phyloP scores from a whole-genome alignment of 345 rosid species.

The Erysimum cheiranthoides region DNA sequence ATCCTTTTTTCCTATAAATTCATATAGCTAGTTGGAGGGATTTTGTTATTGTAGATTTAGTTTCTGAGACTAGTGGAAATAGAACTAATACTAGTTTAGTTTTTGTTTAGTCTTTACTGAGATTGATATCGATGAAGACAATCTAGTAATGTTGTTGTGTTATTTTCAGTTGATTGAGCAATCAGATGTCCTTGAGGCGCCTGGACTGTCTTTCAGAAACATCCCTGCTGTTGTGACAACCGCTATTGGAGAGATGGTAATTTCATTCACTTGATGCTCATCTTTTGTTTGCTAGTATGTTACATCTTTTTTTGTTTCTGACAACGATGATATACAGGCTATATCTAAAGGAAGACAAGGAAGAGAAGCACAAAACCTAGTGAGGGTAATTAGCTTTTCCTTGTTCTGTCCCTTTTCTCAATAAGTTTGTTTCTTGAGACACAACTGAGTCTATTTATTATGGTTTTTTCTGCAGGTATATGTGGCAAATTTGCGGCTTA shows the following conservation, averaged over 20 bases:
- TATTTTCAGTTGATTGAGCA: slow-evolving; percentile 68
- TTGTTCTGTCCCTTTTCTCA: neutral
- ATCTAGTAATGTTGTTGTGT: slow-evolving; percentile 5
- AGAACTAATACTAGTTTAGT: too few species aligned
- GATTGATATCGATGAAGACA: slow-evolving; percentile 8
- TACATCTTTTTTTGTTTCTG: neutral
- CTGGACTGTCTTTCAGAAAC: slow-evolving; percentile 57
- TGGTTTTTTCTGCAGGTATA: slow-evolving; percentile 58
- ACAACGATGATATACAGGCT: slow-evolving; percentile 50
- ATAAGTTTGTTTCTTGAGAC: slow-evolving; percentile 24
- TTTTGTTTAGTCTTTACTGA: neutral
- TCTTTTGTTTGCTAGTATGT: neutral
- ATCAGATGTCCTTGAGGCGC: slow-evolving; percentile 61
- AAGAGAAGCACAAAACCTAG: slow-evolving; percentile 84
- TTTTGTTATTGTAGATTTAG: neutral
- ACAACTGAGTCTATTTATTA: neutral
- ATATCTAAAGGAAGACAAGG: slow-evolving; percentile 92
- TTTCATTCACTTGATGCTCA: neutral
- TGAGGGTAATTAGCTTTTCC: slow-evolving; percentile 53
- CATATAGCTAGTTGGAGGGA: neutral
- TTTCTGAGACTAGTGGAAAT: too few species aligned
- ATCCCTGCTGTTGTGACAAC: slow-evolving; percentile 58
- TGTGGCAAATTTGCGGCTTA: slow-evolving; percentile 80
- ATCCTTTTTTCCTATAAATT: neutral
- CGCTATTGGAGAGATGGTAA: slow-evolving; percentile 86